A percentile compares a stretch with the other conserved stretches of the same genome.
Evolutionary conservation across 2,329 filamentous ascomycete species (phyloP).

Genomic region (Fusarium algeriense): DNA sequence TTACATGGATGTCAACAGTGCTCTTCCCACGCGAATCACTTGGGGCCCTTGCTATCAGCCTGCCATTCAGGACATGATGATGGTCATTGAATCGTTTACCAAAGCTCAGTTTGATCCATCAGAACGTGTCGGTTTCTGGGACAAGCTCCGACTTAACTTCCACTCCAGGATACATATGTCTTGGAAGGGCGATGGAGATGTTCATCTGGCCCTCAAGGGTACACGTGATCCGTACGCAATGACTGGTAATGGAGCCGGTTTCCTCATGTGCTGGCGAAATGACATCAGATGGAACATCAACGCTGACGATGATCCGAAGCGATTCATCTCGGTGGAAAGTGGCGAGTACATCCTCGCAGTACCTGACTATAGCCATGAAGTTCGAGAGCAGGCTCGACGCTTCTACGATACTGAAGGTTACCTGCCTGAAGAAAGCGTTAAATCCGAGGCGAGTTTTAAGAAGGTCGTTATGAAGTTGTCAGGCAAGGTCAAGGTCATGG

Average conservation of each 20-base stretch:
- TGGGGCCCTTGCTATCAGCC: conserved; percentile 99
- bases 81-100: conserved; percentile 96
- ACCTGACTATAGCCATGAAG: conserved; percentile 91
- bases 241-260: conserved; percentile 91
- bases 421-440: conserved; percentile 72
- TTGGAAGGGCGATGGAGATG: conserved; percentile 96
- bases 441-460: conserved; percentile 87
- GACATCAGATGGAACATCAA: conserved; percentile 91
- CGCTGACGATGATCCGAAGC: conserved; percentile 85
- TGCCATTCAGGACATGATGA: conserved; percentile 99
- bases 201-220: conserved; percentile 92
- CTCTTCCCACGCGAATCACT: conserved; percentile 89
- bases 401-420: conserved; percentile 69
- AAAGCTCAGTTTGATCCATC: conserved; percentile 95
- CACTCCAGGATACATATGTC: conserved; percentile 90
- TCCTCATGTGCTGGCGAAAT: conserved; percentile 98
- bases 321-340: conserved; percentile 96
- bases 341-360: conserved; percentile 95
- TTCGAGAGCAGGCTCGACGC: conserved; percentile 71
- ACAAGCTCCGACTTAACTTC: conserved; percentile 94
- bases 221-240: conserved; percentile 93
- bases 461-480: conserved; percentile 99
- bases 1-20: conserved; percentile 91
- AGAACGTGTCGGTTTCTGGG: conserved; percentile 96
- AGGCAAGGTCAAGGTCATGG: conserved; percentile 92